These are phyloP conservation scores for Talaromyces verruculosus DNA, from an alignment of 2,329 filamentous ascomycete genomes.

Conservation along the genomic window DNA sequence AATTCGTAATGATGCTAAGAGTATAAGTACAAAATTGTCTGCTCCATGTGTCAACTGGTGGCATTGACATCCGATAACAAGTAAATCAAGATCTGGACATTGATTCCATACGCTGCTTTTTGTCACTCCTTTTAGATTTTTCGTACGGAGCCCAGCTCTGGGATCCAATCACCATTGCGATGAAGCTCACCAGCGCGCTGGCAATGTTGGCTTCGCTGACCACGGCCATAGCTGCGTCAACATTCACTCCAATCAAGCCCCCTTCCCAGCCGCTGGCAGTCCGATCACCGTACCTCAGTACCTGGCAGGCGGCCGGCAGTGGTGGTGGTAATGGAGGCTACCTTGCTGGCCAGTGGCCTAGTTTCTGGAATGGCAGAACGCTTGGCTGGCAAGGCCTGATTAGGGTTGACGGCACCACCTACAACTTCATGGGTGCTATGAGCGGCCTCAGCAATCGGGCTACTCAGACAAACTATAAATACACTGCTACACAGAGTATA, in stretches of 20 bases:
- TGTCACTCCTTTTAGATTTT: not conserved
- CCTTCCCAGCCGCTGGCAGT: slow-evolving; percentile 73
- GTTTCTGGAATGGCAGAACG: slow-evolving; percentile 63
- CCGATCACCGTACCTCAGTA: slow-evolving; percentile 70
- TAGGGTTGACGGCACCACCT: slow-evolving; percentile 62
- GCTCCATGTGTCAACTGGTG: not conserved
- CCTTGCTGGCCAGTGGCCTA: slow-evolving; percentile 67
- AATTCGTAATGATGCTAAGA: not conserved
- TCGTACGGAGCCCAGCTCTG: not conserved
- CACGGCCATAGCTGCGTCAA: slow-evolving; percentile 43
- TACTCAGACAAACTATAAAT: slow-evolving; percentile 64
- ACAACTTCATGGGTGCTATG: slow-evolving; percentile 65
- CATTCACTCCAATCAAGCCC: slow-evolving; percentile 63
- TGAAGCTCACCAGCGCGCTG: slow-evolving; percentile 7
- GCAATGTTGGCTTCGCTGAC: slow-evolving; percentile 9
- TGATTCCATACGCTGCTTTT: not conserved
- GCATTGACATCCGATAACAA: not conserved
- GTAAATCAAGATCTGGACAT: not conserved
- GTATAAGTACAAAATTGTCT: not conserved
- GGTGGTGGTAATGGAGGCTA: slow-evolving; percentile 65
- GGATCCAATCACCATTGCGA: not conserved
- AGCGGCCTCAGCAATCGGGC: slow-evolving; percentile 38
- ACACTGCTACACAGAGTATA: slow-evolving; percentile 69
- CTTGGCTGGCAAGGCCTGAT: slow-evolving; percentile 69
- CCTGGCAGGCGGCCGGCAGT: slow-evolving; percentile 64